These are phyloP conservation scores for Trametes gibbosa DNA, from an alignment of 768 basidiomycete genomes.

Conservation along the genomic window DNA sequence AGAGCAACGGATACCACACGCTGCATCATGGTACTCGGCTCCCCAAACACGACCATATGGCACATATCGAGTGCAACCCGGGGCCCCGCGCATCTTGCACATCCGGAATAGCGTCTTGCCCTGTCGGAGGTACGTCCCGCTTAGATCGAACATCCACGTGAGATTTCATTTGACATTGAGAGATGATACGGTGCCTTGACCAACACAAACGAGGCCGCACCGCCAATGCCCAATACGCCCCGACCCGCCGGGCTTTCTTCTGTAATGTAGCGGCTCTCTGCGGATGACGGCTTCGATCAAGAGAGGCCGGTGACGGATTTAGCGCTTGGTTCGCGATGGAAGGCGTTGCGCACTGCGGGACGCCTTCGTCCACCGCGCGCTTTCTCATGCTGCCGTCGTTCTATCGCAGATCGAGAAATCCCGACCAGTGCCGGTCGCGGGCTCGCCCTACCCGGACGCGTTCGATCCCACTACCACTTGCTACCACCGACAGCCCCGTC, in stretches of 20 bases:
- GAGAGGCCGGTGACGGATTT: neutral
- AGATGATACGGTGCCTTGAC: slow-evolving; percentile 1
- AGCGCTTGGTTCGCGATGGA: neutral
- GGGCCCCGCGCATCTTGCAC: neutral
- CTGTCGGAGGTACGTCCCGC: neutral
- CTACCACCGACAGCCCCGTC: slow-evolving; percentile 1
- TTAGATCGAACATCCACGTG: neutral
- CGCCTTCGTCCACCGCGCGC: neutral
- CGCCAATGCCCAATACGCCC: neutral
- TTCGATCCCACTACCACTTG: neutral
- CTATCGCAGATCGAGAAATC: neutral
- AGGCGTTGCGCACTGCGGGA: neutral
- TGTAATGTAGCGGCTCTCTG: neutral
- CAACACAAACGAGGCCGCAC: neutral
- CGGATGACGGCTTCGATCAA: neutral
- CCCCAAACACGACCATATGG: neutral
- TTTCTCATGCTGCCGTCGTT: neutral
- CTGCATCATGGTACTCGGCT: no score
- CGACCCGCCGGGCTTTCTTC: neutral
- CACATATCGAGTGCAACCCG: neutral
- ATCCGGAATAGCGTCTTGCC: neutral
- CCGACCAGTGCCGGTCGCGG: slow-evolving; percentile 3
- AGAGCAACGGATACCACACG: no score
- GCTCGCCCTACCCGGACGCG: slow-evolving; percentile 1
- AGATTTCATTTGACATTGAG: neutral